Evolutionary conservation across 805 yeast species (phyloP), one percentile per base, ranked within the genome.

Genomic region (Nakazawaea wickerhamii): DNA sequence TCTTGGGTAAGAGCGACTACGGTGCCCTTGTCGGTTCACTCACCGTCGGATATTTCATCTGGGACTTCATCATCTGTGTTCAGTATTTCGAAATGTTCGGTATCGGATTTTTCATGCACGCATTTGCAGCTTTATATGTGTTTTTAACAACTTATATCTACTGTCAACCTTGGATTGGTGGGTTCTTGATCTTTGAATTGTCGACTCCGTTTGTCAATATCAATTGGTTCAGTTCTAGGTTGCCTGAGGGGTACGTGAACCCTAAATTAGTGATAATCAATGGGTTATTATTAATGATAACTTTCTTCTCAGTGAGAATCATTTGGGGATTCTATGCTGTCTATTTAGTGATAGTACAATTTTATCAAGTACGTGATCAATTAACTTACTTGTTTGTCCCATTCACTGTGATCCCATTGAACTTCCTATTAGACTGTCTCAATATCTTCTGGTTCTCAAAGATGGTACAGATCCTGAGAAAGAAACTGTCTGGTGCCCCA

Each of bases 161-260:
- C 60, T 77, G 87, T 57, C 79, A 82, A 61, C 83, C 89, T 39
- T 83, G 84, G 78, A 74, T 85, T 21, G 91, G 95, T 1, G 78
- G 81, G 17, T 93, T 90, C 59, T 70, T 93, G 53, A 59, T 85
- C 38, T 93, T 84, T 61, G 99, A 93, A 64, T 72, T 85, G 31
- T 83, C 95, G 36, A 86, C 97, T 2, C 98, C 98, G 7, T 93
- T 93, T 63, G 96, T 93, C 48, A 95, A 93, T 62, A 60, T 86
- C 57, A 87, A 93, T 61, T 93, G 97, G 96, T 90, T 83, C 61
- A 80, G 88, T 26, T 73, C 84, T 25, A 81, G 85, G 53, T 67
- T 89, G 14, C 93, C 95, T 1, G 70, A 70, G 1, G 85, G 84
- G 3, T 61, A 77, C 3, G 69, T 87, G 40, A 79, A 84, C 32